phyloP scores from a whole-genome alignment of 257 asterid genomes.

The Rehmannia glutinosa region DNA sequence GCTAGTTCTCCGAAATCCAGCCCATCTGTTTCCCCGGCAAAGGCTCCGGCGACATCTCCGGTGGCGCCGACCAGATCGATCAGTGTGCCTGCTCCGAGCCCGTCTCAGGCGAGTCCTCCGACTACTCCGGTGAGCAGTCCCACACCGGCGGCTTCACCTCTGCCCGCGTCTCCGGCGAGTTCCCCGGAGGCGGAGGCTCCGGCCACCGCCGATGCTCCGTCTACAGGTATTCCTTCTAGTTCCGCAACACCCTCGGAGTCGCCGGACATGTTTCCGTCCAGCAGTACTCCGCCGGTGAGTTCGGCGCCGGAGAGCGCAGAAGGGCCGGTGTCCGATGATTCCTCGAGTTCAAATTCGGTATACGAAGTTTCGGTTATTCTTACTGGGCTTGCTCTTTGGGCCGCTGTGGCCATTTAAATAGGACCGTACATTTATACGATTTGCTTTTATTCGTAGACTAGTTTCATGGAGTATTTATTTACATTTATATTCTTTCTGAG shows the following conservation, averaged over 20 bases:
- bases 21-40: constrained; percentile 43
- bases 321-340: constrained; percentile 48
- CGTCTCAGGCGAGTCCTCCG: constrained; percentile 41
- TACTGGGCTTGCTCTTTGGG: constrained; percentile 44
- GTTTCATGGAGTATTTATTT: too few relatives aligned
- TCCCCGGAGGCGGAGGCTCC: constrained; percentile 44
- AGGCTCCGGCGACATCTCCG: constrained; percentile 33
- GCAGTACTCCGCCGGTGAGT: constrained; percentile 41
- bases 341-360: constrained; percentile 28
- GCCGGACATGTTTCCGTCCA: constrained; percentile 39
- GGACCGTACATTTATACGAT: not conserved
- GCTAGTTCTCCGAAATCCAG: constrained; percentile 37
- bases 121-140: constrained; percentile 35
- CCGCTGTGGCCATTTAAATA: constrained; percentile 31
- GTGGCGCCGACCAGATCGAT: constrained; percentile 30
- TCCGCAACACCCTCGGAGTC: constrained; percentile 42
- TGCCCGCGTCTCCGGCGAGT: constrained; percentile 29
- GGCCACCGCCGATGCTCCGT: constrained; percentile 25
- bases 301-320: constrained; percentile 49
- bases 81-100: constrained; percentile 39
- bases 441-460: not conserved
- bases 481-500: too few relatives aligned
- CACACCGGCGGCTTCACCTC: constrained; percentile 24
- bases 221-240: constrained; percentile 39
- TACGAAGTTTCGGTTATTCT: constrained; percentile 24